Evolutionary conservation across 1,284 basidiomycete species (phyloP), one percentile per base, ranked within the genome.

Genomic region (Apiotrichum sp.): DNA sequence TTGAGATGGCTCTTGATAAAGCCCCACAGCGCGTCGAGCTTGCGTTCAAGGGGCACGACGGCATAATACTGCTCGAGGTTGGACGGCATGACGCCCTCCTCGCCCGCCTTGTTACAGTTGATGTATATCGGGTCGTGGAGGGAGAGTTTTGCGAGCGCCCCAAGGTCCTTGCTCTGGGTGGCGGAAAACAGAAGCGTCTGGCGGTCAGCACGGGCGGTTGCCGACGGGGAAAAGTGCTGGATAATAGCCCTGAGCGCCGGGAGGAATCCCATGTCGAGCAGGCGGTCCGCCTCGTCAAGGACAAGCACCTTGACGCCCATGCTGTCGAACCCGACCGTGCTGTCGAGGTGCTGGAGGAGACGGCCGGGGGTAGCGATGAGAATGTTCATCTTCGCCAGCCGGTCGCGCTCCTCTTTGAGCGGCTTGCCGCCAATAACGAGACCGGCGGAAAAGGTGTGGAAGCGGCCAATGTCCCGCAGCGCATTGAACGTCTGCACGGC

Each of bases 401-500:
- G 80, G 31, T 93, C 91, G 53, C 86, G 81, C 73, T 98, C 96
- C 64, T 95, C 92, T 73, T 93, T 93, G 52, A 98, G 74, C 64
- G 88, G 93, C 80, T 98, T 98, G 47, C 95, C 95, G 22, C 95
- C 95, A 54, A 98, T 98, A 31, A 98, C 87, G 16, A 98, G 79
- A 1, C 95, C 95, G 0, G 95, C 95, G 4, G 92, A 96, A 74
- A 98, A 96, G 11, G 83, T 82, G 71, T 98, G 95, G 68, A 86
- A 86, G 50, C 86, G 86, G 3, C 96, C 96, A 58, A 98, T 91
- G 54, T 88, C 88, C 42, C 91, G 84, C 9, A 98, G 78, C 5
- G 98, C 93, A 55, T 95, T 92, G 73, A 98, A 98, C 62, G 96
- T 98, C 80, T 98, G 93, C 10, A 97, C 89, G 1, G 93, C 93